Evolutionary conservation across 139 green algal genomes (phyloP).

Genomic region (Chlamydomonas sphaeroides): DNA sequence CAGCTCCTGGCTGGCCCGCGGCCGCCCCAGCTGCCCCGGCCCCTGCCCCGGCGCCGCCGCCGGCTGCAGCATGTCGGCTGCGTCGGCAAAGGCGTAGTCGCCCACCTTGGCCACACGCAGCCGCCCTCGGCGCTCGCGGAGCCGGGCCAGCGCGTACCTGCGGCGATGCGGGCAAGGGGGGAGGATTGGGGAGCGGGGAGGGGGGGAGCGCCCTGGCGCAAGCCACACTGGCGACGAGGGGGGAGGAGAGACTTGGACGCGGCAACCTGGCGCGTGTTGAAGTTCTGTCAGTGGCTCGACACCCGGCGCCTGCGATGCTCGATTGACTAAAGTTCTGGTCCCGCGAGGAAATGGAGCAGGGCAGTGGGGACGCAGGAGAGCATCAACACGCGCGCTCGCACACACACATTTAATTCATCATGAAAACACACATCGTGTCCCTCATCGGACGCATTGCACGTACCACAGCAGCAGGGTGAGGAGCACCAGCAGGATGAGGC

Average conservation of each 20-base stretch:
- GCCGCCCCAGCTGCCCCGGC: no score
- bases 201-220: no score
- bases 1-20: no score
- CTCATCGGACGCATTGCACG: not conserved
- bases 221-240: not conserved
- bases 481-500: not conserved
- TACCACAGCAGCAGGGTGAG: not conserved
- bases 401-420: not conserved
- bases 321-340: no score
- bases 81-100: slow-evolving; percentile 10
- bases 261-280: no score
- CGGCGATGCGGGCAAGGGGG: not conserved
- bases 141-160: not conserved
- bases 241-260: no score
- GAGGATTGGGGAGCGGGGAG: no score
- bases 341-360: no score
- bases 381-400: no score
- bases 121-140: slow-evolving; percentile 5
- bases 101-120: slow-evolving; percentile 16
- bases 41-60: no score
- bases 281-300: not conserved
- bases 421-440: not conserved
- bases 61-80: no score
- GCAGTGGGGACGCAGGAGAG: no score
- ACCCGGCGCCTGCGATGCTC: not conserved